Conservation (phyloP, 352 stramenopile species). For the Phytophthora tubulina region DNA sequence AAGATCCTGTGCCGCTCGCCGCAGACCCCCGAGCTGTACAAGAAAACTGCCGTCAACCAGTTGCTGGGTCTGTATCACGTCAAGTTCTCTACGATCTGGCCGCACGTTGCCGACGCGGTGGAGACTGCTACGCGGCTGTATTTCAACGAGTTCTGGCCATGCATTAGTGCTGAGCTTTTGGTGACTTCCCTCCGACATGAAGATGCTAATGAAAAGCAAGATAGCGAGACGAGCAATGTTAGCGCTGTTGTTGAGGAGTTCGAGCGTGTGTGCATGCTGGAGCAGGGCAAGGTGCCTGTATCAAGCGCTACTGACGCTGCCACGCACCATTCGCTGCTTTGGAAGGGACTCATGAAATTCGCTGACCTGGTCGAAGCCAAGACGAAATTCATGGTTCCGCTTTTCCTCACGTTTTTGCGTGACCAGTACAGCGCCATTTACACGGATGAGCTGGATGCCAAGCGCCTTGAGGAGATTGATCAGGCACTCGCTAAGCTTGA, state of each 20-base stretch:
- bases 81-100: constrained; percentile 90
- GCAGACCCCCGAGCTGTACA: constrained; percentile 84
- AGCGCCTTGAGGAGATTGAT: constrained; percentile 55
- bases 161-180: constrained; percentile 61
- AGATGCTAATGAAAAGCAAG: constrained; percentile 24
- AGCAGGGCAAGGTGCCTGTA: constrained; percentile 55
- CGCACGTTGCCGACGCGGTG: constrained; percentile 79
- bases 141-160: constrained; percentile 75
- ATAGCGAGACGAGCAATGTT: constrained; percentile 13
- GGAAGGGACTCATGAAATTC: constrained; percentile 82
- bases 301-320: constrained; percentile 67
- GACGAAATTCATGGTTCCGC: constrained; percentile 87
- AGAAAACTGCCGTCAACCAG: constrained; percentile 78
- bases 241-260: constrained; percentile 53
- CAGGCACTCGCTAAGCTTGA: constrained; percentile 58
- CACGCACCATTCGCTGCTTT: constrained; percentile 85
- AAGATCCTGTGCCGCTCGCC: constrained; percentile 79
- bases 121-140: constrained; percentile 62
- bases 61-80: constrained; percentile 88
- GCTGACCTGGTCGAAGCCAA: constrained; percentile 81
- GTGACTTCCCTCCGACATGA: constrained; percentile 59
- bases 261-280: constrained; percentile 59
- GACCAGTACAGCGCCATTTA: constrained; percentile 87
- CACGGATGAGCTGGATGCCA: constrained; percentile 69
- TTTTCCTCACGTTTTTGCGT: constrained; percentile 86